Percentiles rank a stretch among this genome's conserved stretches.
Conservation (phyloP, 306 rosid genomes). For the Hippophae rhamnoides region DNA sequence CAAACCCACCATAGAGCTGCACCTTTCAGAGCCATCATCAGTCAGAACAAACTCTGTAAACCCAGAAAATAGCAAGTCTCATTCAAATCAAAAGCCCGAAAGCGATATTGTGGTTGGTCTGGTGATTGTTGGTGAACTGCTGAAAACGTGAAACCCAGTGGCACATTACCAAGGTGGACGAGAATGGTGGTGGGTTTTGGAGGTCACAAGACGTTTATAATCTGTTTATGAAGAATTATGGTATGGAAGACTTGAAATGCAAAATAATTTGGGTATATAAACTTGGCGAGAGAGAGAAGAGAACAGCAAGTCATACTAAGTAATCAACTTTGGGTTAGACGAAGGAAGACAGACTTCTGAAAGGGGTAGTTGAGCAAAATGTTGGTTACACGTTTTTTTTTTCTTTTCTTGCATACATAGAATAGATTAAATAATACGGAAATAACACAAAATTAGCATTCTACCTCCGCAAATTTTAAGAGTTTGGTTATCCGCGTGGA, state of each 20-base stretch:
- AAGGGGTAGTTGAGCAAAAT: constrained; percentile 50
- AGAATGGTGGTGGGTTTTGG: constrained; percentile 27
- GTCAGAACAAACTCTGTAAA: constrained; percentile 9
- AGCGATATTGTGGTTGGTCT: constrained; percentile 33
- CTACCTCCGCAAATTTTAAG: too few relatives aligned
- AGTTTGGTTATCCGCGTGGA: too few relatives aligned
- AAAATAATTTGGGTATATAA: background rate
- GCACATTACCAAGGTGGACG: constrained; percentile 34
- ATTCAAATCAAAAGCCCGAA: constrained; percentile 19
- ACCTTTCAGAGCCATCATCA: constrained; percentile 50
- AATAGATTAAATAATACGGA: too few relatives aligned
- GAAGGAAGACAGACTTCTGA: background rate
- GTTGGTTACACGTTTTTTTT: constrained; percentile 32
- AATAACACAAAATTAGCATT: too few relatives aligned
- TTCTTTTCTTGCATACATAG: too few relatives aligned
- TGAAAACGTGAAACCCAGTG: constrained; percentile 25
- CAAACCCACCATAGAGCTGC: constrained; percentile 24
- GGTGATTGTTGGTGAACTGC: constrained; percentile 26
- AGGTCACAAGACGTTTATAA: constrained; percentile 28
- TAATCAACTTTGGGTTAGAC: background rate
- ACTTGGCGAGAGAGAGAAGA: background rate
- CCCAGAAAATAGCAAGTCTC: constrained; percentile 8
- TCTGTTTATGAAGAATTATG: background rate
- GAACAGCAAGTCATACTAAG: constrained; percentile 3
- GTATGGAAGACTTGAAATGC: background rate